Evolutionary conservation across 1,284 basidiomycete species (phyloP).

Genomic region (Malassezia japonica): DNA sequence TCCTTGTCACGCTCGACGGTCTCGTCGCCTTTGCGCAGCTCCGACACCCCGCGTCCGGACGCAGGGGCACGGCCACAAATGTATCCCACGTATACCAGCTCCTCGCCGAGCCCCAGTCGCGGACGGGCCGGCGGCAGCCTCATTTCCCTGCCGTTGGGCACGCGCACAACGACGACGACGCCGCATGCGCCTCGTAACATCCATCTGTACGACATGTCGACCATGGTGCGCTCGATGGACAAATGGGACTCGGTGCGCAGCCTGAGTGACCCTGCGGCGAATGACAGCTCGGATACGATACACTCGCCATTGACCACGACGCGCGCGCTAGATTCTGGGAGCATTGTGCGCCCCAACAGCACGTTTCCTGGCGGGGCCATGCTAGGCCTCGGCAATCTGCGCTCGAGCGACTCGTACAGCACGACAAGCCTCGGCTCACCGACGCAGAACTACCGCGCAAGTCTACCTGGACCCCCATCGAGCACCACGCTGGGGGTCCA

Average conservation of each 20-base stretch:
- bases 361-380: not conserved
- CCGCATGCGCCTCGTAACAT: not conserved
- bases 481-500: not conserved
- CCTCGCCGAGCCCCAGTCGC: constrained; percentile 1
- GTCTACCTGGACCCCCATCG: not conserved
- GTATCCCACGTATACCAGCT: not conserved
- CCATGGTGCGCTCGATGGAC: constrained; percentile 16
- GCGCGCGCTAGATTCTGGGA: not conserved
- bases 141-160: not conserved
- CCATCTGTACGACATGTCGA: constrained; percentile 12
- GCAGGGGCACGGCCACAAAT: not conserved
- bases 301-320: not conserved
- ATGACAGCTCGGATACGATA: not conserved
- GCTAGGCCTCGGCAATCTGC: not conserved
- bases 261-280: not conserved
- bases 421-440: not conserved
- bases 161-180: not conserved
- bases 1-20: not conserved
- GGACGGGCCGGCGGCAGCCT: not conserved
- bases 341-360: too few relatives aligned
- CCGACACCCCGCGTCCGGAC: not conserved
- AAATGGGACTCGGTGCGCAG: constrained; percentile 11
- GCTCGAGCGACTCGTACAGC: not conserved
- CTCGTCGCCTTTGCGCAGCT: not conserved
- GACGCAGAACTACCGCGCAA: too few relatives aligned